Conservation (phyloP, 129 eudicot species). For the Tagetes erecta region DNA sequence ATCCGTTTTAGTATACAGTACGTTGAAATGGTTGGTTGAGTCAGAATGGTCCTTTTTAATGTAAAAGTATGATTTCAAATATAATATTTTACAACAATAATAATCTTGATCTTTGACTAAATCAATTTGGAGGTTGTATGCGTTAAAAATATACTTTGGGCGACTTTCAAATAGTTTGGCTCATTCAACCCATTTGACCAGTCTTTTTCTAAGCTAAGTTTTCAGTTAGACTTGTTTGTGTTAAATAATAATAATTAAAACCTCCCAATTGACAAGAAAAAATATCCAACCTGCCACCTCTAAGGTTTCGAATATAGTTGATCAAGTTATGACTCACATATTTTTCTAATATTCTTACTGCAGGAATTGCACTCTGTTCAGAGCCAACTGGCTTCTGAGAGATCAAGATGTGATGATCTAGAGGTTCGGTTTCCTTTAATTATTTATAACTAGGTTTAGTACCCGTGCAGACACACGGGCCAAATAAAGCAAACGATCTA, state of each 20-base stretch:
- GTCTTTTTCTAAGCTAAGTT: neutral
- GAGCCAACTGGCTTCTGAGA: constrained; percentile 79
- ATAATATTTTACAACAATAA: neutral
- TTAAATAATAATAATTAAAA: too few relatives aligned
- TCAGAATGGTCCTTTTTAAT: neutral
- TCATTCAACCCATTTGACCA: neutral
- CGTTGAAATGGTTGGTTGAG: neutral
- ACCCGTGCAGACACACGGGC: too few relatives aligned
- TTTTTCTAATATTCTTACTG: constrained; percentile 25
- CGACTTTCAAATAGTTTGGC: neutral
- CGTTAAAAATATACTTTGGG: constrained; percentile 4
- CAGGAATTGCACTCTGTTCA: constrained; percentile 94
- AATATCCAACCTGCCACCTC: constrained; percentile 7
- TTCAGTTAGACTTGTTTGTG: neutral
- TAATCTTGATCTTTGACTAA: neutral
- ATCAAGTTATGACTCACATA: constrained; percentile 13
- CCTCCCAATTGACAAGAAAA: neutral
- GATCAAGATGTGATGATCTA: constrained; percentile 89
- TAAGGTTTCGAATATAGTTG: neutral
- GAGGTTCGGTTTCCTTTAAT: constrained; percentile 56
- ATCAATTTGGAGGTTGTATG: constrained; percentile 12
- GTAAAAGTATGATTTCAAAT: neutral
- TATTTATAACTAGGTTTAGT: neutral
- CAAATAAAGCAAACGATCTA: too few relatives aligned
- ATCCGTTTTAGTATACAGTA: neutral